A percentile compares a stretch with the other conserved stretches of the same genome.
phyloP scores from a whole-genome alignment of 2,329 filamentous ascomycete species.

The Fusarium nanum region DNA sequence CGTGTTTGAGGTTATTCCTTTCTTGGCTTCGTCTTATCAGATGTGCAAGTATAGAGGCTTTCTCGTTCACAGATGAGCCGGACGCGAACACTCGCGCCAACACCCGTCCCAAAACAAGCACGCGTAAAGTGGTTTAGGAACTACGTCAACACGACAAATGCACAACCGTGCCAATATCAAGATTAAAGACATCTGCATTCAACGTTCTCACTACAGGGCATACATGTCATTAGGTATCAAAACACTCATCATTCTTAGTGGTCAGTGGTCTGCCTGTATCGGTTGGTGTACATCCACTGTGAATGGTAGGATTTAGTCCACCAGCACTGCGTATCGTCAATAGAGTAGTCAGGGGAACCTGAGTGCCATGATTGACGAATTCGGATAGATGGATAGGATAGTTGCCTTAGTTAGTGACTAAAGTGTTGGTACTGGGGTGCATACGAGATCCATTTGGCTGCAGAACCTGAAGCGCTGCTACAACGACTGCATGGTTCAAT shows the following conservation, averaged over 20 bases:
- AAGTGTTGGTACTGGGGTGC: background rate
- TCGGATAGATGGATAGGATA: background rate
- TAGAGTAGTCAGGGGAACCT: background rate
- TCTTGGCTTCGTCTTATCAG: no score
- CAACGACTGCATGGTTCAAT: background rate
- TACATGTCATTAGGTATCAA: background rate
- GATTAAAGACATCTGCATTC: background rate
- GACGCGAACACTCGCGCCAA: background rate
- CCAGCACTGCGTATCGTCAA: background rate
- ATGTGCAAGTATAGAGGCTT: background rate
- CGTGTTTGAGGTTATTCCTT: no score
- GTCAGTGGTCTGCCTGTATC: background rate
- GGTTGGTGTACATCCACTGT: background rate
- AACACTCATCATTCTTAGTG: fast-evolving
- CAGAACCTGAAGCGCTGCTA: background rate
- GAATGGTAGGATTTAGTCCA: background rate
- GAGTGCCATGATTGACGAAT: background rate
- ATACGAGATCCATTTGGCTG: background rate
- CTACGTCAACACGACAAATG: background rate
- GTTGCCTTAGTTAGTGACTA: background rate
- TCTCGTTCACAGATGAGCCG: no score
- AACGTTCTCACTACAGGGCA: no score
- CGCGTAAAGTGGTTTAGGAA: background rate
- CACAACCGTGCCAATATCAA: background rate
- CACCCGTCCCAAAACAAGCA: background rate